Evolutionary conservation across 139 green algal species (phyloP).

Genomic region (Dunaliella sp.): DNA sequence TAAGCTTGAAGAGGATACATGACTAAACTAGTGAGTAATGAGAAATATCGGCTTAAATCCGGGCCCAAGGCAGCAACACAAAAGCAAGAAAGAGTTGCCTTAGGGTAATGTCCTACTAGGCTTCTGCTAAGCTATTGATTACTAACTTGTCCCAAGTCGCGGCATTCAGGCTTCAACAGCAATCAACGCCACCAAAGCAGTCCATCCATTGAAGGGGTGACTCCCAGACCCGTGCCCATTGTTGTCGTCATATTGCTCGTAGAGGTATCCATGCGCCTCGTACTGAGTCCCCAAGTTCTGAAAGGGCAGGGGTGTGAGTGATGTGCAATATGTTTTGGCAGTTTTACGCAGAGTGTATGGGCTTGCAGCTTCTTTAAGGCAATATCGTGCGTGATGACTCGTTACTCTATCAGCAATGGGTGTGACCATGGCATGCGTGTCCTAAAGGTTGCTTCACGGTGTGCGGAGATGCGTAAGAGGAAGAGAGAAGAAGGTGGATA

Average conservation of each 20-base stretch:
- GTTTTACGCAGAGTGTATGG: neutral
- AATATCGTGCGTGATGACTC: neutral
- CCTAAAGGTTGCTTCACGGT: no score
- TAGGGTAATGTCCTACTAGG: no score
- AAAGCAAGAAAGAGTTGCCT: no score
- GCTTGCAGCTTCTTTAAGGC: neutral
- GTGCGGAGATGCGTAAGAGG: no score
- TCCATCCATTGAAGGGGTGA: slow-evolving; percentile 95
- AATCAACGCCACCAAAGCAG: slow-evolving; percentile 80
- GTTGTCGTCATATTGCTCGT: slow-evolving; percentile 85
- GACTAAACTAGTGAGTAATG: no score
- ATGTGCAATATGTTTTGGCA: neutral
- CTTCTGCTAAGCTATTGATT: neutral
- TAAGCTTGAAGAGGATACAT: no score
- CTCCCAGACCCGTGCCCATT: slow-evolving; percentile 72
- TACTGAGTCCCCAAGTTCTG: slow-evolving; percentile 76
- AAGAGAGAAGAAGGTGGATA: no score
- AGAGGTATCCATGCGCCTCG: slow-evolving; percentile 72
- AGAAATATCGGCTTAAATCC: no score
- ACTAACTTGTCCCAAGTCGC: no score
- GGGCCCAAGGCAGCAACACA: no score
- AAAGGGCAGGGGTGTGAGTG: no score
- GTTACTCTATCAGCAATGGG: neutral
- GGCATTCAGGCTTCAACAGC: slow-evolving; percentile 25
- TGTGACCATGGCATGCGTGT: no score